phyloP scores from a whole-genome alignment of 495 filamentous ascomycete species.

The Annulohypoxylon bovei region DNA sequence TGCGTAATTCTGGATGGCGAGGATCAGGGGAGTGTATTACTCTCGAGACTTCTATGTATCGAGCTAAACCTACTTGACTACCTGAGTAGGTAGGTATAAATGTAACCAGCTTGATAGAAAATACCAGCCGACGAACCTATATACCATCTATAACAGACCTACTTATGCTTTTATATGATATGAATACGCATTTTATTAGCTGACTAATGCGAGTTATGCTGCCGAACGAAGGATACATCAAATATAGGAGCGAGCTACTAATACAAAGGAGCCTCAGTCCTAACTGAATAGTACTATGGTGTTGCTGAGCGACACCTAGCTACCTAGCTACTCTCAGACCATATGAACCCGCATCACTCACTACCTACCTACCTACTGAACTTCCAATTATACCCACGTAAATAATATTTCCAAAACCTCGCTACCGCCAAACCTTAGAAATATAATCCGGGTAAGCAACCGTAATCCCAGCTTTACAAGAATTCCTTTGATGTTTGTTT shows the following conservation, averaged over 20 bases:
- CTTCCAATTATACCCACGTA: background rate
- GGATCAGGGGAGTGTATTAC: background rate
- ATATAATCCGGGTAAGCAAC: background rate
- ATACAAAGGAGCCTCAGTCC: background rate
- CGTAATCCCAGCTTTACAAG: background rate
- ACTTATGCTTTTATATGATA: background rate
- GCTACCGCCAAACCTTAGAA: background rate
- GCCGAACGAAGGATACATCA: background rate
- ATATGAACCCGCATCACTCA: too few relatives aligned
- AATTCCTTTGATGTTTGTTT: too few relatives aligned
- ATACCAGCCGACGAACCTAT: background rate
- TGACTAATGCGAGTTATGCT: background rate
- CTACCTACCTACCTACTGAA: too few relatives aligned
- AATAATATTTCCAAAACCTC: too few relatives aligned
- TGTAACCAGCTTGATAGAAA: constrained; percentile 7
- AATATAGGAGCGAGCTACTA: background rate
- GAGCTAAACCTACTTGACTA: background rate
- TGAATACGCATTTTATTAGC: background rate
- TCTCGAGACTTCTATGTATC: background rate
- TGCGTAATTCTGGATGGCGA: constrained; percentile 19
- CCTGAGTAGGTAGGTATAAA: background rate
- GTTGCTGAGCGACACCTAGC: too few relatives aligned
- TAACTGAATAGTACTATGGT: background rate
- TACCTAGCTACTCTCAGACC: background rate
- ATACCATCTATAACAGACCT: background rate